phyloP scores from a whole-genome alignment of 2,329 filamentous ascomycete genomes.

The Colletotrichum sp. region DNA sequence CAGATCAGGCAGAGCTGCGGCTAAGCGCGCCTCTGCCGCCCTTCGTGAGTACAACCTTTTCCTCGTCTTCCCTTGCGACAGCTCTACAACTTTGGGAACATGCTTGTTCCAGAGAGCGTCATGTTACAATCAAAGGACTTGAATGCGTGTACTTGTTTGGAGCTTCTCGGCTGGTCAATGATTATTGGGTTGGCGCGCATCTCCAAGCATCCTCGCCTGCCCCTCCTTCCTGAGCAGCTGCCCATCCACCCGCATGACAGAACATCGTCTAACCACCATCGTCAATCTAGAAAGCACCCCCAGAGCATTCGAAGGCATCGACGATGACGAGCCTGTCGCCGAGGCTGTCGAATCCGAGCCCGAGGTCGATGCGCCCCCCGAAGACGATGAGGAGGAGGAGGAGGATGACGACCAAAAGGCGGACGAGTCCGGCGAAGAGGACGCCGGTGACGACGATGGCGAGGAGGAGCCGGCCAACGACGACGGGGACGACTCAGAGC shows the following conservation, averaged over 20 bases:
- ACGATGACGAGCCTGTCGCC: slow-evolving; percentile 45
- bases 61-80: not conserved
- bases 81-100: slow-evolving; percentile 28
- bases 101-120: slow-evolving; percentile 16
- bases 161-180: not conserved
- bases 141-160: not conserved
- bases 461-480: slow-evolving; percentile 56
- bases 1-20: slow-evolving; percentile 58
- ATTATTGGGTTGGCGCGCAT: not conserved
- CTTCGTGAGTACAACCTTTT: slow-evolving; percentile 45
- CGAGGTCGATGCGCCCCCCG: slow-evolving; percentile 25
- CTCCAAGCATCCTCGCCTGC: not conserved
- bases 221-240: not conserved
- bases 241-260: not conserved
- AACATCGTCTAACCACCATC: not conserved
- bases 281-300: slow-evolving; percentile 43
- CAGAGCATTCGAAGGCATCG: slow-evolving; percentile 39
- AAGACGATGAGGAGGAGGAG: slow-evolving; percentile 44
- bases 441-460: slow-evolving; percentile 53
- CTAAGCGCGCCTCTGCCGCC: slow-evolving; percentile 57
- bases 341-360: slow-evolving; percentile 31
- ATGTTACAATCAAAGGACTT: not conserved
- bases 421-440: slow-evolving; percentile 45
- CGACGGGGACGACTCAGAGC: slow-evolving; percentile 42
- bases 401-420: slow-evolving; percentile 51